Conservation (phyloP, 2,329 filamentous ascomycete genomes). For the Stenocarpella maydis region DNA sequence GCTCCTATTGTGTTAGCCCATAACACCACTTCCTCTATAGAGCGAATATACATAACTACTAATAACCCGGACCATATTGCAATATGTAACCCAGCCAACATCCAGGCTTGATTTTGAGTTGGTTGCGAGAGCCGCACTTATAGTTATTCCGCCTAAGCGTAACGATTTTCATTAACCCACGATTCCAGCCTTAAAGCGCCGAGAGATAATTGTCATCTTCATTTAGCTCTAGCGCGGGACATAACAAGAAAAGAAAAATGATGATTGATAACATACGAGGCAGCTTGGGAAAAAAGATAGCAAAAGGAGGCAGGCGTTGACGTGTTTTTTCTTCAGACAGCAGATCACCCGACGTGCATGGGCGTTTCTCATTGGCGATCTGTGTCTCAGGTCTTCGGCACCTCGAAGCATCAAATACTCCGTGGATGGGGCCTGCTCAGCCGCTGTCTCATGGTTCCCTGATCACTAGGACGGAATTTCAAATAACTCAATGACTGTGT, state of each 20-base stretch:
- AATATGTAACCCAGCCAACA: too few relatives aligned
- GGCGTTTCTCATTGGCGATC: conserved; percentile 25
- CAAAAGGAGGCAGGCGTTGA: neutral
- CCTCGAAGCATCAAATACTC: neutral
- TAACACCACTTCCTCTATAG: too few relatives aligned
- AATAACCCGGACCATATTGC: too few relatives aligned
- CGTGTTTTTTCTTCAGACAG: conserved; percentile 26
- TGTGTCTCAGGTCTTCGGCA: neutral
- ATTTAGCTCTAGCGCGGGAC: neutral
- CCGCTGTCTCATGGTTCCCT: conserved; percentile 21
- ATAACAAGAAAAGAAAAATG: neutral
- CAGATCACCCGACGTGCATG: conserved; percentile 29
- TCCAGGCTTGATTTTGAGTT: neutral
- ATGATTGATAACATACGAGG: neutral
- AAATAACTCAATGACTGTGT: neutral
- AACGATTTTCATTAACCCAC: neutral
- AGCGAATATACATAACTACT: too few relatives aligned
- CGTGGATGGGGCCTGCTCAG: conserved; percentile 6
- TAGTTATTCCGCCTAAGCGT: neutral
- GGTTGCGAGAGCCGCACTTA: conserved; percentile 5
- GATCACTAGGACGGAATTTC: conserved; percentile 18
- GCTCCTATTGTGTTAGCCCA: too few relatives aligned
- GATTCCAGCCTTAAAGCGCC: conserved; percentile 1
- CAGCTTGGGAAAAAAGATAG: neutral
- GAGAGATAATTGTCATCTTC: neutral